Evolutionary conservation across 768 basidiomycete species (phyloP).

Genomic region (Krasilnikovozyma curviuscula): DNA sequence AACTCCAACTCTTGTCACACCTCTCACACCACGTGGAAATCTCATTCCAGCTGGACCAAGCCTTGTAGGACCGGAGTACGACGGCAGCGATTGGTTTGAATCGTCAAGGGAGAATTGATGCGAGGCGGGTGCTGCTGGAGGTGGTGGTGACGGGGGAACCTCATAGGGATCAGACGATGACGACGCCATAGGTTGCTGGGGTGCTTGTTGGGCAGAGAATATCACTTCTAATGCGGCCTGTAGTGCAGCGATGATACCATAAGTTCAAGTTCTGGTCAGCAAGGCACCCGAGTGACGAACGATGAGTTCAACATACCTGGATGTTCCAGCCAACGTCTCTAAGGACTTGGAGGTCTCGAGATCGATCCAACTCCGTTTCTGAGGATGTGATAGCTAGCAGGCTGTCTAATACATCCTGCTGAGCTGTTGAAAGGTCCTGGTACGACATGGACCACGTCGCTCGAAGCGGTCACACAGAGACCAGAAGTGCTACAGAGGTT

Average conservation of each 20-base stretch:
- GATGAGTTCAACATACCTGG: conserved; percentile 31
- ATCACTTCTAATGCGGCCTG: conserved; percentile 13
- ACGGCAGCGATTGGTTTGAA: background rate
- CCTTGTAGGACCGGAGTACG: background rate
- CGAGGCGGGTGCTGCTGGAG: background rate
- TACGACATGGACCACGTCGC: too few relatives aligned
- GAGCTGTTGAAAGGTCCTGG: conserved; percentile 15
- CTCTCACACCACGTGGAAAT: conserved; percentile 5
- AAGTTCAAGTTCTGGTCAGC: background rate
- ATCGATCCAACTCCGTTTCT: conserved; percentile 34
- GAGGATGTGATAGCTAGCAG: conserved; percentile 39
- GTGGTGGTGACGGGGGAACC: background rate
- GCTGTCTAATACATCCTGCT: conserved; percentile 26
- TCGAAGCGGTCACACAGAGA: too few relatives aligned
- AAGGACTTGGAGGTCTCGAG: conserved; percentile 42
- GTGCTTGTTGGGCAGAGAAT: conserved; percentile 23
- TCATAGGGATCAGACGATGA: background rate
- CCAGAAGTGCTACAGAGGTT: too few relatives aligned
- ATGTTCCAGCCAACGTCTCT: conserved; percentile 52
- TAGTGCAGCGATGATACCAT: background rate
- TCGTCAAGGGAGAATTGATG: conserved; percentile 4
- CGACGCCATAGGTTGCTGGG: background rate
- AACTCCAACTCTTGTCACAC: conserved; percentile 8
- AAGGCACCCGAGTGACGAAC: background rate
- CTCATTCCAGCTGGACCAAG: conserved; percentile 6